Evolutionary conservation across 768 basidiomycete genomes (phyloP), one percentile per base, ranked within the genome.

Genomic region (Mrakia blollopis): DNA sequence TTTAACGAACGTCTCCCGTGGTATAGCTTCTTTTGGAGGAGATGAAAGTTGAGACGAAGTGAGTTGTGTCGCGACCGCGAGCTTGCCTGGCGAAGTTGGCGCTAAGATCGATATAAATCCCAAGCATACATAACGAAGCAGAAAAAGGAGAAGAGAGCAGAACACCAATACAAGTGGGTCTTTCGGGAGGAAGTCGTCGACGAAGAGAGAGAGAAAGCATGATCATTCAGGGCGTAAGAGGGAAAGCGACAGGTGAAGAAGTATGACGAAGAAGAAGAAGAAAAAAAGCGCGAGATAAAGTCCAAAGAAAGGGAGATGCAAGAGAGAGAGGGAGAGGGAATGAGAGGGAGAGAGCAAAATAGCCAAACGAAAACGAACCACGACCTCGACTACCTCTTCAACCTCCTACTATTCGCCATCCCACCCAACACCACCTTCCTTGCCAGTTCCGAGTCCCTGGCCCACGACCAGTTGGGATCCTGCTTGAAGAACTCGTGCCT

Each of bases 401-500:
- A 35, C 65, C 35, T 68, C 65, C 65, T 68, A 13, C 63, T 65
- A 7, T 37, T 39, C 65, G 65, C 65, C 37, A 68, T 35, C 14
- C 65, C 65, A 44, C 65, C 39, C 2, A 68, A 23, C 37, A 39
- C 37, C 3, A 78, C 77, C 70, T 78, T 78, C 30, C 41, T 70
- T 5, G 77, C 77, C n/a, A 78, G 61, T 57, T 35, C 41, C 28
- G 77, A 78, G 30, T 74, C 73, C 61, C 63, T 61, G 1, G 11
- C n/a, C 77, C 77, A 78, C 25, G 25, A 60, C 77, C 77, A 78
- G 28, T 25, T 28, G 3, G 50, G 54, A 35, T 78, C 77, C 50
- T 50, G 65, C 39, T 32, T 32, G 41, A 78, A 61, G 63, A 78
- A 78, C 60, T 68, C 65, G 61, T 97, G 93, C 79, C 87, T 86